These are phyloP conservation scores for Spiraea crenata DNA, from an alignment of 331 rosid genomes.

Conservation along the genomic window DNA sequence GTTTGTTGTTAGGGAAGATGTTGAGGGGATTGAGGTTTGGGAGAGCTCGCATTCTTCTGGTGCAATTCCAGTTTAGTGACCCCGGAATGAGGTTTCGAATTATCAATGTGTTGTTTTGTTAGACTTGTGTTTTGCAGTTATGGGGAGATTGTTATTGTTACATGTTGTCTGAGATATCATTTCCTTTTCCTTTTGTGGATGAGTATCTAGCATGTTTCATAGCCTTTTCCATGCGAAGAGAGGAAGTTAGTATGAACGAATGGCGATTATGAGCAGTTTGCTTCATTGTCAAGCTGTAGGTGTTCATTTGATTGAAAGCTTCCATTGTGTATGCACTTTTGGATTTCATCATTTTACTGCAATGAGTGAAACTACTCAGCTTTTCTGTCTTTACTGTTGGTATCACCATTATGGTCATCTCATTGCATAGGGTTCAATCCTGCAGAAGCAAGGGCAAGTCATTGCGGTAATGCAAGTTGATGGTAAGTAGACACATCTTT, in stretches of 20 bases:
- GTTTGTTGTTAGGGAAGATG: constrained; percentile 71
- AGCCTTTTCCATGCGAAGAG: neutral
- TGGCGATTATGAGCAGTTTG: neutral
- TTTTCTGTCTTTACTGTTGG: neutral
- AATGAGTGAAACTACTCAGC: too few species aligned
- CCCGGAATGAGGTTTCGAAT: neutral
- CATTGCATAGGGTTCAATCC: neutral
- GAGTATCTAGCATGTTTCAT: neutral
- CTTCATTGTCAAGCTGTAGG: neutral
- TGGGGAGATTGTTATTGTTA: neutral
- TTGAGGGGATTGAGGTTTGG: constrained; percentile 93
- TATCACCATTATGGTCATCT: neutral
- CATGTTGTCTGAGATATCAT: neutral
- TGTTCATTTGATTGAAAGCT: neutral
- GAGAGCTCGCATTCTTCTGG: constrained; percentile 65
- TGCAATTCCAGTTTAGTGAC: constrained; percentile 44
- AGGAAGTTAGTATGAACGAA: neutral
- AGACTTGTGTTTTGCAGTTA: neutral
- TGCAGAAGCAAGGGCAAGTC: neutral
- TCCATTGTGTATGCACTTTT: constrained; percentile 6
- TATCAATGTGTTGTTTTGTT: neutral
- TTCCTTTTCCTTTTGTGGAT: neutral
- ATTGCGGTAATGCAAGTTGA: neutral
- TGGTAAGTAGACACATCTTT: neutral
- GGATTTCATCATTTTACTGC: too few species aligned